Evolutionary conservation across 2,329 filamentous ascomycete species (phyloP).

Genomic region (Fusarium annulatum): DNA sequence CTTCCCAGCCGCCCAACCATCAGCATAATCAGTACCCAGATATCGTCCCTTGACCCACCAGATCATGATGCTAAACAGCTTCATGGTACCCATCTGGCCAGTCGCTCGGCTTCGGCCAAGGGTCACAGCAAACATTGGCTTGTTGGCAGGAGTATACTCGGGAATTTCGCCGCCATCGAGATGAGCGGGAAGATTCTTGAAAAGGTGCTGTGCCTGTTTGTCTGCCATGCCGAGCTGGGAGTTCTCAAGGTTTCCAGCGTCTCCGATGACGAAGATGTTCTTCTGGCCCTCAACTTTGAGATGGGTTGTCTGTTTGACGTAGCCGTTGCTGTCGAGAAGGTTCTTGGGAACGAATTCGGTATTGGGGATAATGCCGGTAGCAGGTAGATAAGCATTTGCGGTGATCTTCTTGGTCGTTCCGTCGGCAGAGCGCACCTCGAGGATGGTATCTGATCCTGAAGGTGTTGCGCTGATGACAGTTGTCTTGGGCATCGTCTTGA

Average conservation of each 20-base stretch:
- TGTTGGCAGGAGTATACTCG: constrained; percentile 47
- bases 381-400: constrained; percentile 60
- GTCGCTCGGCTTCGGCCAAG: constrained; percentile 54
- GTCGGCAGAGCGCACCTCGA: constrained; percentile 50
- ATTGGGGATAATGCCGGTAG: constrained; percentile 59
- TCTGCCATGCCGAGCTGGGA: constrained; percentile 49
- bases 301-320: constrained; percentile 52
- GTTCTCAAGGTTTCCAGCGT: constrained; percentile 55
- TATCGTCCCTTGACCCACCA: constrained; percentile 54
- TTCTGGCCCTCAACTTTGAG: constrained; percentile 51
- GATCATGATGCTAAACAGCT: constrained; percentile 53
- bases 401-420: constrained; percentile 53
- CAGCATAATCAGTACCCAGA: constrained; percentile 51
- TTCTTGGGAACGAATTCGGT: constrained; percentile 54
- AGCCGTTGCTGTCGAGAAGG: constrained; percentile 50
- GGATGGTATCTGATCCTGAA: constrained; percentile 44
- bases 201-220: constrained; percentile 49
- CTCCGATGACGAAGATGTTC: constrained; percentile 59
- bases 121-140: constrained; percentile 51
- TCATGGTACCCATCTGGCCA: constrained; percentile 52
- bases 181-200: constrained; percentile 50
- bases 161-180: constrained; percentile 46
- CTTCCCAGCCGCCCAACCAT: constrained; percentile 49
- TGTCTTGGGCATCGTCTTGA: constrained; percentile 55
- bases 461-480: constrained; percentile 49